Evolutionary conservation across 495 filamentous ascomycete species (phyloP).

Genomic region (Endocarpon pusillum): DNA sequence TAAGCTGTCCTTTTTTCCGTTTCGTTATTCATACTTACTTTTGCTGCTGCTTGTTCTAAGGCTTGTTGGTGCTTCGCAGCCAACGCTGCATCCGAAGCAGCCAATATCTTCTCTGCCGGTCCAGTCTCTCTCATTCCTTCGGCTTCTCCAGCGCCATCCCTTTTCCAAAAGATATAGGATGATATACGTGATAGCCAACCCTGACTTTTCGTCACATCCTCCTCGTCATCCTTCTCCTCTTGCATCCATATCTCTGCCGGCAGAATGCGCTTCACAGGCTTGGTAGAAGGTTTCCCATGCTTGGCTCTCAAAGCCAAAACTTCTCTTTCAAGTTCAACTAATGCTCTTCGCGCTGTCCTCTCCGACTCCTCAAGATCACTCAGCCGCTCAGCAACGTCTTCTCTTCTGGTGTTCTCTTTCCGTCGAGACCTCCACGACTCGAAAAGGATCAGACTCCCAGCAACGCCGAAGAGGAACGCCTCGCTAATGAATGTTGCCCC

Average conservation of each 20-base stretch:
- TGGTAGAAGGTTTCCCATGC: conserved; percentile 16
- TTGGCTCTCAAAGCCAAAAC: conserved; percentile 38
- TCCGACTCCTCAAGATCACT: conserved; percentile 48
- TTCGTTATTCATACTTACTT: background rate
- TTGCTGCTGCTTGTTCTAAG: background rate
- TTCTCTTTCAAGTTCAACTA: conserved; percentile 53
- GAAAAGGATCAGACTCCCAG: conserved; percentile 58
- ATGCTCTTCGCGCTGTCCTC: conserved; percentile 34
- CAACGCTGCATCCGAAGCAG: conserved; percentile 1
- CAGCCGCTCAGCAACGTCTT: conserved; percentile 55
- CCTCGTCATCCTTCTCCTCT: conserved; percentile 17
- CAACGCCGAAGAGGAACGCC: conserved; percentile 72
- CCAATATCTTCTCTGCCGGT: conserved; percentile 5
- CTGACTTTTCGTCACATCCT: conserved; percentile 11
- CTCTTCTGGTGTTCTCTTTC: conserved; percentile 61
- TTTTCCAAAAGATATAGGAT: conserved; percentile 16
- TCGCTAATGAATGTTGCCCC: conserved; percentile 93
- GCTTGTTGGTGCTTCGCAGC: background rate
- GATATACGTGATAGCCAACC: conserved; percentile 19
- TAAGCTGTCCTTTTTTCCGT: background rate
- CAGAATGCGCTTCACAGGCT: conserved; percentile 21
- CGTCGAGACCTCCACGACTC: conserved; percentile 58
- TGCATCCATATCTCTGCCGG: conserved; percentile 29
- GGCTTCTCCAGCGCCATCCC: conserved; percentile 2
- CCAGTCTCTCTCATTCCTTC: conserved; percentile 4